phyloP scores from a whole-genome alignment of 352 stramenopile genomes.

The Globisporangium acanthophoron region DNA sequence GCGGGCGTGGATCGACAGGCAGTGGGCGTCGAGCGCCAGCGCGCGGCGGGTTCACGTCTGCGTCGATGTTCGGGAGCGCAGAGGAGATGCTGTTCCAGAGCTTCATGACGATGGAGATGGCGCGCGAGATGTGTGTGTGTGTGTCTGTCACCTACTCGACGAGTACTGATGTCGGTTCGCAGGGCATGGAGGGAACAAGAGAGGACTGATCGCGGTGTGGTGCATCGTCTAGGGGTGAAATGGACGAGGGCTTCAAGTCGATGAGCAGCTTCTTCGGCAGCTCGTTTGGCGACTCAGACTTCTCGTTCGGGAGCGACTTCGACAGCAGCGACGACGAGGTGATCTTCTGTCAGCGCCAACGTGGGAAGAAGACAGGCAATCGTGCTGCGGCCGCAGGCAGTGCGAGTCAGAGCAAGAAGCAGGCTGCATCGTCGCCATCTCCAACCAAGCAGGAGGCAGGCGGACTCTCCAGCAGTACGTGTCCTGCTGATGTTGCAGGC shows the following conservation, averaged over 20 bases:
- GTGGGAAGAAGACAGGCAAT: not conserved
- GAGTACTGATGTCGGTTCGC: no score
- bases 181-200: not conserved
- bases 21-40: not conserved
- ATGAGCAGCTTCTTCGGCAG: conserved; percentile 41
- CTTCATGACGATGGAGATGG: conserved; percentile 19
- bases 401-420: not conserved
- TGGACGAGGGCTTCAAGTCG: conserved; percentile 42
- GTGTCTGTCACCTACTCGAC: not conserved
- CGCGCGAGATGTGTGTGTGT: conserved; percentile 18
- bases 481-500: not conserved
- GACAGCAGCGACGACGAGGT: conserved; percentile 1
- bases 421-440: not conserved
- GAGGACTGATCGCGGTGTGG: not conserved
- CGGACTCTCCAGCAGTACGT: not conserved
- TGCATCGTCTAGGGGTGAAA: conserved; percentile 13
- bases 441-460: not conserved
- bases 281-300: conserved; percentile 17
- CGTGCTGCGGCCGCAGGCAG: not conserved
- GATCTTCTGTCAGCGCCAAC: not conserved
- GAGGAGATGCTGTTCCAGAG: conserved; percentile 13
- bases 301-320: conserved; percentile 8
- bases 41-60: conserved; percentile 1
- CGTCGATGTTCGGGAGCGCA: conserved; percentile 7
- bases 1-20: not conserved